Percentiles rank a stretch among this genome's conserved stretches.
Evolutionary conservation across 2,329 filamentous ascomycete species (phyloP).

Genomic region (Madurella fahalii): DNA sequence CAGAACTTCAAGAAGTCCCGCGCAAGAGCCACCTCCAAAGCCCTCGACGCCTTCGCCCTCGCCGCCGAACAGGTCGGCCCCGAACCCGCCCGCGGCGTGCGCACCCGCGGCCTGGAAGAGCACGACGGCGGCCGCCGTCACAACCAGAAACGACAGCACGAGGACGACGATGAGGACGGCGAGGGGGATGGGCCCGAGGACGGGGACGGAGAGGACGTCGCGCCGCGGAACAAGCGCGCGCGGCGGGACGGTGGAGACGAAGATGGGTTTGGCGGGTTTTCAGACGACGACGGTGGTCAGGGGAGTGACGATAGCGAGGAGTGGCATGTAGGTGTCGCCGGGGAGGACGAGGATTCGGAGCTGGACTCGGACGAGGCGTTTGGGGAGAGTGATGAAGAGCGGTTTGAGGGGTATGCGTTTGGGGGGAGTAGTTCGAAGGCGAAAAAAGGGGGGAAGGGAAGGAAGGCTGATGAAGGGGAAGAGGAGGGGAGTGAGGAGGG

Average conservation of each 20-base stretch:
- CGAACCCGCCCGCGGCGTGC: slow-evolving; percentile 33
- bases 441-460: slow-evolving; percentile 33
- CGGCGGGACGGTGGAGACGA: slow-evolving; percentile 42
- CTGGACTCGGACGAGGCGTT: slow-evolving; percentile 75
- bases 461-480: slow-evolving; percentile 42
- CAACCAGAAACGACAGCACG: slow-evolving; percentile 41
- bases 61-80: slow-evolving; percentile 49
- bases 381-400: slow-evolving; percentile 82
- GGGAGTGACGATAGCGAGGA: slow-evolving; percentile 77
- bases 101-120: slow-evolving; percentile 48
- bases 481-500: slow-evolving; percentile 50
- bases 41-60: slow-evolving; percentile 55
- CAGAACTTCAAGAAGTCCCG: slow-evolving; percentile 42
- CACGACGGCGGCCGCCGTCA: slow-evolving; percentile 36
- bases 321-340: slow-evolving; percentile 69
- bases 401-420: slow-evolving; percentile 64
- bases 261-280: slow-evolving; percentile 59
- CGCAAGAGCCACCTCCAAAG: slow-evolving; percentile 46
- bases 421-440: slow-evolving; percentile 77
- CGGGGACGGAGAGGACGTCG: slow-evolving; percentile 62
- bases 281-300: slow-evolving; percentile 29
- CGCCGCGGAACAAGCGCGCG: slow-evolving; percentile 37
- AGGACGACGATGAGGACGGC: slow-evolving; percentile 39
- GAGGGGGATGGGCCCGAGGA: slow-evolving; percentile 52
- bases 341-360: slow-evolving; percentile 59